These are phyloP conservation scores for Trametes cingulata DNA, from an alignment of 768 basidiomycete genomes.

Conservation along the genomic window DNA sequence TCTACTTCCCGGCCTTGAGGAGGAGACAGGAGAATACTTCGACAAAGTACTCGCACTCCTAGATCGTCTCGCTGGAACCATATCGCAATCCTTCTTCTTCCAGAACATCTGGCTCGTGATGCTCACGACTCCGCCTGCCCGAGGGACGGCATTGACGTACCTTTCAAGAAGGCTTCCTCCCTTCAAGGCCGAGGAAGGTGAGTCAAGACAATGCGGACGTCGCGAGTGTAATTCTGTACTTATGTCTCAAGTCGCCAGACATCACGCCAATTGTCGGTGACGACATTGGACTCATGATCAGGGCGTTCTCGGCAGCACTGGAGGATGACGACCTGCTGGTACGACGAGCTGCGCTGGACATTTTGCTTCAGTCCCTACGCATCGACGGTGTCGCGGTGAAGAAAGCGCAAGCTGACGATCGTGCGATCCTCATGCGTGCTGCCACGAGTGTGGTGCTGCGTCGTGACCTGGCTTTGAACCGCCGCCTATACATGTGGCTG, in stretches of 20 bases:
- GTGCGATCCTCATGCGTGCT: conserved; percentile 81
- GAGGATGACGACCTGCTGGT: conserved; percentile 94
- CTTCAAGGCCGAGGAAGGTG: conserved; percentile 71
- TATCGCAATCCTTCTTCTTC: conserved; percentile 88
- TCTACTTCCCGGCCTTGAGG: conserved; percentile 91
- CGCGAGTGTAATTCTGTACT: background rate
- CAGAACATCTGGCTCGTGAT: conserved; percentile 95
- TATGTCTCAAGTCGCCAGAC: conserved; percentile 39
- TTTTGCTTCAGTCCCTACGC: conserved; percentile 74
- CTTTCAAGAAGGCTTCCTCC: conserved; percentile 78
- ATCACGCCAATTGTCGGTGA: conserved; percentile 74
- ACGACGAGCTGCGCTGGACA: conserved; percentile 80
- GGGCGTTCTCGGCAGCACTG: conserved; percentile 88
- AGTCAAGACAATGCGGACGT: conserved; percentile 5
- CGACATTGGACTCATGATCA: conserved; percentile 91
- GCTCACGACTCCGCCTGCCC: conserved; percentile 82
- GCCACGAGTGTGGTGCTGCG: conserved; percentile 88
- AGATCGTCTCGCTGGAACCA: conserved; percentile 79
- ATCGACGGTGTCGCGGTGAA: conserved; percentile 72
- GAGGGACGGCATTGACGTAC: conserved; percentile 87
- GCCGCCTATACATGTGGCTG: conserved; percentile 92
- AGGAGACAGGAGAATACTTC: conserved; percentile 97
- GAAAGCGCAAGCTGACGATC: conserved; percentile 70
- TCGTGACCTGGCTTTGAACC: conserved; percentile 89
- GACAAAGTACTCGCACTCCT: conserved; percentile 85